These are phyloP conservation scores for Mycena pura DNA, from an alignment of 768 basidiomycete species.

Conservation along the genomic window DNA sequence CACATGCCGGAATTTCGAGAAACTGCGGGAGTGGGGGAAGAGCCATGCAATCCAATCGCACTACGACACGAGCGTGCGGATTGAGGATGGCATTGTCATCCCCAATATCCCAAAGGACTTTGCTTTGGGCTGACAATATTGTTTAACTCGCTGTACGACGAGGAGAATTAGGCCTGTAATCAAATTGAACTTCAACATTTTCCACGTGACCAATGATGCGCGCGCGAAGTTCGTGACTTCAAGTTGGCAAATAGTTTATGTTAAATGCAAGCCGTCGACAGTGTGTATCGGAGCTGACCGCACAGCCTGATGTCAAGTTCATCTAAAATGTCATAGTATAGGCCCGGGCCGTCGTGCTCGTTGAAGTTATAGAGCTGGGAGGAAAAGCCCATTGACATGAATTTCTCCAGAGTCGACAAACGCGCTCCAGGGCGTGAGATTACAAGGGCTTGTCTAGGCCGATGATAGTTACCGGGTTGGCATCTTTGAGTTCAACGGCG, in stretches of 20 bases:
- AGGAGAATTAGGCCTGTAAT: neutral
- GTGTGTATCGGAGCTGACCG: neutral
- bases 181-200: neutral
- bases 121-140: no score
- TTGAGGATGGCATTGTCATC: constrained; percentile 16
- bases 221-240: no score
- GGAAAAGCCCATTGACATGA: neutral
- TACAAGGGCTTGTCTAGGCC: neutral
- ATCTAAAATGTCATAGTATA: neutral
- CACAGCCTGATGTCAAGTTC: neutral
- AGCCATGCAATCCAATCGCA: neutral
- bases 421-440: neutral
- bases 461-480: no score
- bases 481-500: neutral
- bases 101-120: constrained; percentile 4
- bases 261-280: constrained; percentile 19
- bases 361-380: constrained; percentile 19
- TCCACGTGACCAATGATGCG: constrained; percentile 1
- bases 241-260: no score
- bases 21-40: constrained; percentile 6
- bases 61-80: neutral
- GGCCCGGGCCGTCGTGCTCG: neutral
- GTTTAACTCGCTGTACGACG: no score
- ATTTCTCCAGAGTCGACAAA: neutral
- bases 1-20: constrained; percentile 17